Evolutionary conservation across 2,329 filamentous ascomycete species (phyloP), one percentile per base, ranked within the genome.

Genomic region (Coniochaeta ligniaria): DNA sequence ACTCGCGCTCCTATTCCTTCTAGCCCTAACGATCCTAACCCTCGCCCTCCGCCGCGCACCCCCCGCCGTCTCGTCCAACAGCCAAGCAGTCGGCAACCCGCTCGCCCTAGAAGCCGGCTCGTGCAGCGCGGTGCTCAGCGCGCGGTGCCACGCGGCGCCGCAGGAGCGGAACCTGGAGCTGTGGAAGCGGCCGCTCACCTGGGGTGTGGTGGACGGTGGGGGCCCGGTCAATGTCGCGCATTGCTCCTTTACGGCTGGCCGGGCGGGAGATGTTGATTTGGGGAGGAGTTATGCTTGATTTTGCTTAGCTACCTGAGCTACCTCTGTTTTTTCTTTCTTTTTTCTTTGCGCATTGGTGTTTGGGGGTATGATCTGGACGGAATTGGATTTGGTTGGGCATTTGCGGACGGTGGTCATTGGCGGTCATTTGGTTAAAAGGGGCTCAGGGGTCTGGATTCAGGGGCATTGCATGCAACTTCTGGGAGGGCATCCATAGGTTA

Each of bases 81-180:
- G 47, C 16, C 65, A 67, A 11, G 70, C 71, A 20, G 67, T 71
- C 17, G 79, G 78, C 1, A 83, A 83, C 70, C 81, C 81, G 24
- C 75, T 83, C 26, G 74, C 74, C 1, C 65, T 83, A 38, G 69
- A 67, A 24, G 79, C 76, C 33, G 80, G 80, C 12, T 72, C 74
- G 47, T 83, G 80, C 70, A 81, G 78, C 62, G 81, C 80, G 9
- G 80, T 82, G n/a, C 67, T 84, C 63, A 78, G 76, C 67, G 75
- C 80, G 26, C 70, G 76, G 57, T 82, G 80, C 68, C 80, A 82
- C 60, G 70, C 75, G 6, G 64, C 68, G 20, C 67, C 66, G 9
- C 70, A 69, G 43, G 68, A 67, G 57, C 22, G 47, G 26, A n/a
- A 52, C 9, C 64, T 64, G 22, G 70, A 67, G 65, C 63, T 80